Evolutionary conservation across 495 filamentous ascomycete species (phyloP), one percentile per base, ranked within the genome.

Genomic region (Penicillium cosmopolitanum): DNA sequence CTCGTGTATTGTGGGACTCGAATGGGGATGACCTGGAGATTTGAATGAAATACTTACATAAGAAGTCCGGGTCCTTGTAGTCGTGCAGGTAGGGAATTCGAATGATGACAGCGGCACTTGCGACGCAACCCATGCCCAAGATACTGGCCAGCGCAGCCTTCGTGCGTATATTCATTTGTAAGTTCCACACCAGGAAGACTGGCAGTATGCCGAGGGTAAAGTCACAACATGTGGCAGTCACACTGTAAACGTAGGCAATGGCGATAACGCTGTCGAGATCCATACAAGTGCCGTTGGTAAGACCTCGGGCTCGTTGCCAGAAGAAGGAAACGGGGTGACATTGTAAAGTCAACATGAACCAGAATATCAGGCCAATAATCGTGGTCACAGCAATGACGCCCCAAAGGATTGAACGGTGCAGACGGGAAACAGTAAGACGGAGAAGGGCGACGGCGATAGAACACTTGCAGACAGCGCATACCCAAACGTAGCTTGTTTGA

Each of bases 181-280:
- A 57, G 21, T 72, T 72, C 69, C 67, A 74, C 10, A 77, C 71
- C 5, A 80, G 64, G 44, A 71, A 64, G 13, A 71, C 57, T 25
- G 74, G 69, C 48, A 80, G 52, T 25, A 76, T 65, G 21, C 73
- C 78, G 12, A 81, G 62, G 3, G 70, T 67, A 18, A 80, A 66
- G 60, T 82, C 79, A 51, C 72, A 76, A 8, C 69, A 43, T 25
- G 67, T 73, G 8, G 77, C 75, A n/a, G 68, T 68, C 3, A 76
- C 71, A 61, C 77, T 79, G 53, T 80, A 77, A 13, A 76, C 66
- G 40, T 78, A 75, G 48, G 74, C 77, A 18, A 80, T 66, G 18
- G 55, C 52, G 54, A 77, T 70, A 25, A 73, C 46, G 38, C 58
- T 62, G 15, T 75, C 57, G 11, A 68, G 57, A 5, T 53, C 36